Percentiles rank a stretch among this genome's conserved stretches.
Evolutionary conservation across 169 alveolate genomes (phyloP).

Genomic region (Cryptosporidium canis): DNA sequence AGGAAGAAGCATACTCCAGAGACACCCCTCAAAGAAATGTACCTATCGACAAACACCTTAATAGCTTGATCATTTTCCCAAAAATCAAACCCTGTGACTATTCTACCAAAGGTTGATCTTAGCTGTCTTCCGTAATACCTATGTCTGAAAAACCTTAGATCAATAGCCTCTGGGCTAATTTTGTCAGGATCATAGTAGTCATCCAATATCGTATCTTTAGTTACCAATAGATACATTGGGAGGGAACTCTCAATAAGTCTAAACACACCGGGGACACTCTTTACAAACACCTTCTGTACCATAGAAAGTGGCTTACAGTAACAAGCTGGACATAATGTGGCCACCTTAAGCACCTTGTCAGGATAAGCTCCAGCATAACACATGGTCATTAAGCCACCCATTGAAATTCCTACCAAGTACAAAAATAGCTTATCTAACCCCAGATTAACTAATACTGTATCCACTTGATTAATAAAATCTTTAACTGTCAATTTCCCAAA

Average conservation of each 20-base stretch:
- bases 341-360: slow-evolving; percentile 45
- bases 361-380: slow-evolving; percentile 37
- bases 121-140: slow-evolving; percentile 51
- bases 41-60: neutral
- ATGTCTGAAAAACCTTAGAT: slow-evolving; percentile 27
- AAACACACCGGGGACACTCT: slow-evolving; percentile 3
- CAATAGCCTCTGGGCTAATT: neutral
- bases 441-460: slow-evolving; percentile 15
- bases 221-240: slow-evolving; percentile 18
- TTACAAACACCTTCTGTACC: neutral
- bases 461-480: slow-evolving; percentile 42
- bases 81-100: slow-evolving; percentile 57
- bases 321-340: slow-evolving; percentile 65
- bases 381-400: slow-evolving; percentile 52
- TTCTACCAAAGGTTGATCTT: slow-evolving; percentile 41
- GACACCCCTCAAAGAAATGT: slow-evolving; percentile 30
- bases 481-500: slow-evolving; percentile 46
- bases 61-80: slow-evolving; percentile 38
- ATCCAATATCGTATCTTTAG: neutral
- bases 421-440: slow-evolving; percentile 1
- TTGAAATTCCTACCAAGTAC: slow-evolving; percentile 46
- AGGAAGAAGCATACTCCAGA: slow-evolving; percentile 48
- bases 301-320: slow-evolving; percentile 18
- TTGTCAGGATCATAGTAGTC: slow-evolving; percentile 49
- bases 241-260: neutral